phyloP scores from a whole-genome alignment of 2,329 filamentous ascomycete species.

The Chaetomium sp. region DNA sequence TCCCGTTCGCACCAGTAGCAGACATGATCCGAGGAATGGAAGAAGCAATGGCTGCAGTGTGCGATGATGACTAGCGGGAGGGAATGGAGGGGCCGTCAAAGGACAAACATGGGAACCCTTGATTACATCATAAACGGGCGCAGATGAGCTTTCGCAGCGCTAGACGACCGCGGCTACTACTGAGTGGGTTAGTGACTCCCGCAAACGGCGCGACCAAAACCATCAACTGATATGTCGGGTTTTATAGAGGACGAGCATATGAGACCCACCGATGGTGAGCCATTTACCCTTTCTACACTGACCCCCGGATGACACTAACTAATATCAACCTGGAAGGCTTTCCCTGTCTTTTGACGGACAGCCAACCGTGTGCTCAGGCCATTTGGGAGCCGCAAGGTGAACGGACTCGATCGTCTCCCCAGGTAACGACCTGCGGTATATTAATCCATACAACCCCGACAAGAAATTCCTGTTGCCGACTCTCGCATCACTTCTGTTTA shows the following conservation, averaged over 20 bases:
- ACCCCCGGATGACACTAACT: too few species aligned
- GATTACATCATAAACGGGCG: not conserved
- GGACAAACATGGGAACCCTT: not conserved
- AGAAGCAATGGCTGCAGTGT: not conserved
- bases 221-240: not conserved
- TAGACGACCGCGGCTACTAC: not conserved
- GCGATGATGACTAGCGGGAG: not conserved
- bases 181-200: not conserved
- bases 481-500: not conserved
- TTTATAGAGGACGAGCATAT: too few species aligned
- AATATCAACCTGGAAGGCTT: too few species aligned
- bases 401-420: too few species aligned
- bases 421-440: not conserved
- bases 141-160: not conserved
- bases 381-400: too few species aligned
- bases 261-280: too few species aligned
- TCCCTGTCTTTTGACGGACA: too few species aligned
- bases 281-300: too few species aligned
- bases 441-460: not conserved
- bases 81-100: not conserved
- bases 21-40: not conserved
- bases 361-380: too few species aligned
- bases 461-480: not conserved
- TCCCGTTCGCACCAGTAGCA: not conserved
- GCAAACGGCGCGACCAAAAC: not conserved